Evolutionary conservation across 768 basidiomycete species (phyloP), one percentile per base, ranked within the genome.

Genomic region (Cytidiella melzeri): DNA sequence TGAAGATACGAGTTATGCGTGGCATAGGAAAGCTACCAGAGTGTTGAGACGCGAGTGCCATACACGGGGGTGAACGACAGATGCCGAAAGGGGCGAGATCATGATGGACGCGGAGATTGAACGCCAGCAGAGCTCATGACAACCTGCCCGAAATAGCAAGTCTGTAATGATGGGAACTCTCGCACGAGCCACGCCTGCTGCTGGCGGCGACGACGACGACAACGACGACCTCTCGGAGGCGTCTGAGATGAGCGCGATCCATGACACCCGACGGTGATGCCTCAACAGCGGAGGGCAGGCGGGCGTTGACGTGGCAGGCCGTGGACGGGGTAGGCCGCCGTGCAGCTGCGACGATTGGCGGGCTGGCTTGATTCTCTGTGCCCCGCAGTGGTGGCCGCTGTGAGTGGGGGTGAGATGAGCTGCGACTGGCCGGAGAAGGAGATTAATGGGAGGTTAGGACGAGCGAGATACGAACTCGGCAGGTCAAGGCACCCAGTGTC

Each of bases 401-500:
- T n/a, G n/a, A 41, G 13, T n/a, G 40, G 26, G 25, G 25, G 15
- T 24, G 47, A 18, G 58, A 56, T 56, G 47, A 28, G 25, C 30
- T 23, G 30, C 37, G 50, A 47, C 51, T 52, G 53, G 55, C 51
- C 54, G 52, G 55, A 45, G 47, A 47, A 51, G 47, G 46, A 43
- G 51, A 53, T 48, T 43, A 41, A 45, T 39, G 27, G 46, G 46
- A 47, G 48, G 50, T 51, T 59, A 51, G 45, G 51, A 55, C 49
- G 28, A 51, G 39, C 23, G 44, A 50, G 39, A 52, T 56, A 19
- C 48, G 24, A 44, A 50, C 43, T 47, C 54, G 54, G n/a, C n/a
- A n/a, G 56, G n/a, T 45, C 54, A 38, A 57, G 60, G 60, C 53
- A 61, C 55, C 44, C 40, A 54, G 59, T 58, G 55, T 60, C 61